Percentiles rank a stretch among this genome's conserved stretches.
Evolutionary conservation across 306 rosid genomes (phyloP).

Genomic region (Dryas drummondii): DNA sequence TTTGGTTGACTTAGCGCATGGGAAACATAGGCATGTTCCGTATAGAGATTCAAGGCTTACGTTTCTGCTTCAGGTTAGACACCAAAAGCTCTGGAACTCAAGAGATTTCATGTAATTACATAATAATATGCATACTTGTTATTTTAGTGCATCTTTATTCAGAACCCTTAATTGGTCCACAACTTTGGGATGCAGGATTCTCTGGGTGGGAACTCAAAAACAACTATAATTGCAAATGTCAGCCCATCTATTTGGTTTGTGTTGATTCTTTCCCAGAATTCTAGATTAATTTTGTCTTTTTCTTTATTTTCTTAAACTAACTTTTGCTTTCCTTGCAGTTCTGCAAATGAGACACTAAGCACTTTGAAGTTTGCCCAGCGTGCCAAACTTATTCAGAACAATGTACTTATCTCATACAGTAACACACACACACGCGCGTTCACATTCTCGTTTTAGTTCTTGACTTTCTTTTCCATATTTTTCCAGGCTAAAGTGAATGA

Average conservation of each 20-base stretch:
- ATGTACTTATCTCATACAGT: constrained; percentile 50
- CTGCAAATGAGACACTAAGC: constrained; percentile 88
- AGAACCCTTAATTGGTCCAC: constrained; percentile 14
- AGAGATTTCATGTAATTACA: constrained; percentile 1
- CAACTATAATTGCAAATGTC: constrained; percentile 91
- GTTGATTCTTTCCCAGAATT: constrained; percentile 28
- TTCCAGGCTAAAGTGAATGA: constrained; percentile 89
- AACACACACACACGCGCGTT: not conserved
- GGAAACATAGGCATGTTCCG: constrained; percentile 96
- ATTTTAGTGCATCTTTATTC: not conserved
- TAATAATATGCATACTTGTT: not conserved
- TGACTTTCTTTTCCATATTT: constrained; percentile 2
- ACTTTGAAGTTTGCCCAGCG: constrained; percentile 99
- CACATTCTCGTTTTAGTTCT: constrained; percentile 12
- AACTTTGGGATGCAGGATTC: constrained; percentile 72
- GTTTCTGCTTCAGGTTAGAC: constrained; percentile 93
- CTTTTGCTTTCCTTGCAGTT: constrained; percentile 54
- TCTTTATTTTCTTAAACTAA: constrained; percentile 22
- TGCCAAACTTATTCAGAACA: constrained; percentile 93
- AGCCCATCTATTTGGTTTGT: constrained; percentile 91
- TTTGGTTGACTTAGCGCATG: constrained; percentile 87
- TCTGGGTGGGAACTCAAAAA: constrained; percentile 96
- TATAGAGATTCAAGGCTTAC: constrained; percentile 97
- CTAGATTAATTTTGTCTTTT: constrained; percentile 1
- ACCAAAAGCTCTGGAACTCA: constrained; percentile 22